A percentile compares a stretch with the other conserved stretches of the same genome.
Evolutionary conservation across 768 basidiomycete species (phyloP).

Genomic region (Psilocybe tampanensis): DNA sequence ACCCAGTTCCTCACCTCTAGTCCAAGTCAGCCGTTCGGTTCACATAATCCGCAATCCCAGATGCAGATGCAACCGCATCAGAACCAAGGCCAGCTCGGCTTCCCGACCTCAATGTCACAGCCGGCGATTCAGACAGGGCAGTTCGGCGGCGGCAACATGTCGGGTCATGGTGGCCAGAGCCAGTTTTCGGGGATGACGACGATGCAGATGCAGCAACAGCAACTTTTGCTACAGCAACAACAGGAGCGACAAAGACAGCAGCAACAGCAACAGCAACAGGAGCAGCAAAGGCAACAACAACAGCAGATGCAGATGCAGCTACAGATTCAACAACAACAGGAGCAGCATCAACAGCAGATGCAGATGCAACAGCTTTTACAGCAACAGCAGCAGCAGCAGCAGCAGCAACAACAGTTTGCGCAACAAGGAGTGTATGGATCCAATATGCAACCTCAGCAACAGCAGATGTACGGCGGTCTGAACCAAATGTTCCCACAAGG

Average conservation of each 20-base stretch:
- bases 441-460: conserved; percentile 32
- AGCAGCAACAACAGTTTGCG: neutral
- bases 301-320: conserved; percentile 8
- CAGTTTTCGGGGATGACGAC: conserved; percentile 31
- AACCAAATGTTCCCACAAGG: conserved; percentile 25
- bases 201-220: conserved; percentile 36
- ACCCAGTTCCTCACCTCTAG: conserved; percentile 27
- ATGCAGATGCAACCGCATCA: conserved; percentile 24
- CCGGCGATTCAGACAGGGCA: conserved; percentile 39
- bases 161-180: conserved; percentile 26
- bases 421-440: conserved; percentile 18
- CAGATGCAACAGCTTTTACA: neutral
- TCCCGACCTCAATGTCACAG: conserved; percentile 14
- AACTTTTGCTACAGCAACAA: conserved; percentile 17
- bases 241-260: conserved; percentile 22
- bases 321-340: conserved; percentile 8
- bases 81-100: conserved; percentile 23
- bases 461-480: conserved; percentile 28
- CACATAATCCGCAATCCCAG: conserved; percentile 38
- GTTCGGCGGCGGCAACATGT: conserved; percentile 14
- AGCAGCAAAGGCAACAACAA: conserved; percentile 7
- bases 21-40: conserved; percentile 34
- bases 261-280: conserved; percentile 15
- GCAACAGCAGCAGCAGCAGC: neutral
- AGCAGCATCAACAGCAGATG: neutral